Conservation (phyloP, 2,329 filamentous ascomycete species). For the Aspergillus hortae region DNA sequence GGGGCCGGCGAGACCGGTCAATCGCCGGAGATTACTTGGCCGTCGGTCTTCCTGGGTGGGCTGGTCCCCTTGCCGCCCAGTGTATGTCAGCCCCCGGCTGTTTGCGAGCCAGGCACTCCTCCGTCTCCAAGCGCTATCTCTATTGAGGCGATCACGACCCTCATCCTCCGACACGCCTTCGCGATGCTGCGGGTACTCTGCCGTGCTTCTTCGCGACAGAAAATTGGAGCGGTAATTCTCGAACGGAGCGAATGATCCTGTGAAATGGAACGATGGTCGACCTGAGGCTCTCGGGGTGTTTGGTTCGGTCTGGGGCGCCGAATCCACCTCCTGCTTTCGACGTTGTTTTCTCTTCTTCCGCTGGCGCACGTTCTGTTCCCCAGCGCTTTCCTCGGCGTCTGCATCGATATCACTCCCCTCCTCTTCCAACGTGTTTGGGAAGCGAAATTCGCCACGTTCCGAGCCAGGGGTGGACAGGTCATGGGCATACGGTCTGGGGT, state of each 20-base stretch:
- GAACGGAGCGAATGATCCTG: constrained; percentile 47
- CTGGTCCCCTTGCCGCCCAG: constrained; percentile 53
- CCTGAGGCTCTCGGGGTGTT: constrained; percentile 57
- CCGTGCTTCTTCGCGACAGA: constrained; percentile 64
- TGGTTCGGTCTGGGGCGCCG: constrained; percentile 61
- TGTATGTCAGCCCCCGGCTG: constrained; percentile 45
- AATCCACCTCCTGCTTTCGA: constrained; percentile 51
- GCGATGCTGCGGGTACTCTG: constrained; percentile 56
- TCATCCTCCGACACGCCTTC: constrained; percentile 73
- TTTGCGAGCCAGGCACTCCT: constrained; percentile 56
- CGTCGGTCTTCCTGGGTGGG: constrained; percentile 50
- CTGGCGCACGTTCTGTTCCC: constrained; percentile 60
- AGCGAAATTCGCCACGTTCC: constrained; percentile 48
- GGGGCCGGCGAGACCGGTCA: constrained; percentile 61
- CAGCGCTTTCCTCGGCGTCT: constrained; percentile 81
- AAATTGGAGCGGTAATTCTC: constrained; percentile 46
- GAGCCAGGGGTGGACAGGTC: constrained; percentile 45
- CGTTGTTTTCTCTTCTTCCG: constrained; percentile 53
- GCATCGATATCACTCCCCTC: constrained; percentile 69
- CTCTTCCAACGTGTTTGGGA: constrained; percentile 54
- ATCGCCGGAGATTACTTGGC: constrained; percentile 61
- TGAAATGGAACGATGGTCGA: constrained; percentile 36
- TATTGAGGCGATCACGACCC: constrained; percentile 60
- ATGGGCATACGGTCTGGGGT: constrained; percentile 34
- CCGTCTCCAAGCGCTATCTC: constrained; percentile 56